phyloP scores from a whole-genome alignment of 2,329 filamentous ascomycete genomes.

The Aspergillus ochraceus region DNA sequence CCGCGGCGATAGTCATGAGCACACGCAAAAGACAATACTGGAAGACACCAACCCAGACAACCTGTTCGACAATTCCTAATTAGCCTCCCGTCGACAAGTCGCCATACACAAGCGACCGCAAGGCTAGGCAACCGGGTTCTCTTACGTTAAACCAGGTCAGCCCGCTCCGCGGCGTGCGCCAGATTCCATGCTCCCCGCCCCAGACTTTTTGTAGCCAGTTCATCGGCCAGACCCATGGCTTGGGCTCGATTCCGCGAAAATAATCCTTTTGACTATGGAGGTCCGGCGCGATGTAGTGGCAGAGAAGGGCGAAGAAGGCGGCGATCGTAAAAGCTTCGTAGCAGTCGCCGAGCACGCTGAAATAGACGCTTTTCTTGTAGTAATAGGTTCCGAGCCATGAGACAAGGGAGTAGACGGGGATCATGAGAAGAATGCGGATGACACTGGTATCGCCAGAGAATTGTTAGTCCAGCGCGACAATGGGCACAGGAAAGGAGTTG shows the following conservation, averaged over 20 bases:
- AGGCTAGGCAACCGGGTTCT: background rate
- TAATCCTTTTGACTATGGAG: slow-evolving; percentile 80
- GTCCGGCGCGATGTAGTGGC: slow-evolving; percentile 75
- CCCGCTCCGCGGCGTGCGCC: slow-evolving; percentile 75
- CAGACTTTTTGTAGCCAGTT: slow-evolving; percentile 70
- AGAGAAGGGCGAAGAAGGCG: slow-evolving; percentile 81
- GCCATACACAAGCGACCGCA: background rate
- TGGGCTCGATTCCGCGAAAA: slow-evolving; percentile 68
- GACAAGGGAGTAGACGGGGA: slow-evolving; percentile 75
- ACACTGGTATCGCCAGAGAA: slow-evolving; percentile 53
- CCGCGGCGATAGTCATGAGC: slow-evolving; percentile 74
- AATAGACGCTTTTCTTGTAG: slow-evolving; percentile 79
- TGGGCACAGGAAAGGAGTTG: background rate
- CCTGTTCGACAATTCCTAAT: slow-evolving; percentile 10
- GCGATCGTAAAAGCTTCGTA: slow-evolving; percentile 89
- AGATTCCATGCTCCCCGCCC: slow-evolving; percentile 66
- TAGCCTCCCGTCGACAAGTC: background rate
- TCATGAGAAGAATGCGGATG: slow-evolving; percentile 85
- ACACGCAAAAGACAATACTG: slow-evolving; percentile 84
- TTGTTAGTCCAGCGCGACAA: slow-evolving; percentile 6
- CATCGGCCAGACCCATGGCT: slow-evolving; percentile 74
- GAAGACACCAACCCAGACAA: slow-evolving; percentile 75
- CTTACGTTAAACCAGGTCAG: slow-evolving; percentile 83
- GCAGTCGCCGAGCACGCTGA: slow-evolving; percentile 76
- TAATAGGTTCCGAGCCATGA: slow-evolving; percentile 72